Base-by-base conservation (phyloP, 768 basidiomycete genomes). In the Pleurotus citrinopileatus region DNA sequence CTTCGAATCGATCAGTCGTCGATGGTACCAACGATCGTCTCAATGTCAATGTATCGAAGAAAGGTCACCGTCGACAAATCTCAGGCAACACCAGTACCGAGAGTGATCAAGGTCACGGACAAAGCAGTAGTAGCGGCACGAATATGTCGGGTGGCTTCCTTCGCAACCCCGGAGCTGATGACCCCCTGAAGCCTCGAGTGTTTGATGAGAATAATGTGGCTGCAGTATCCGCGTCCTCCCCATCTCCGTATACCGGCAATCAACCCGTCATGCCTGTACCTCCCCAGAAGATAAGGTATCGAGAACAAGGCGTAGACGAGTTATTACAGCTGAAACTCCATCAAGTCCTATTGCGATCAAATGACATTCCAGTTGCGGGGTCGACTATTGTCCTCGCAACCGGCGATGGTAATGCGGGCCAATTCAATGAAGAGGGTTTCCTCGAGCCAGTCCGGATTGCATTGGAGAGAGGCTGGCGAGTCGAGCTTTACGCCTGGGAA, bases 241-340 rank as follows among this genome's bases (percentile, higher is more conserved):
- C 42, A 27, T 56, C 60, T 46, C 56, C 59, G 48, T 54, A 34
- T 20, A 40, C 44, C 19, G 28, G 46, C 36, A 43, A 53, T 44
- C 59, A 55, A 63, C 29, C 51, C 25, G 54, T 53, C 32, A 60
- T 64, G 12, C 59, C 67, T 9, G 61, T 64, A n/a, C 42, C 19
- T 32, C 26, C 32, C 10, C 36, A 42, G 55, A 44, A 26, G 29
- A 68, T 84, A 52, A 80, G 84, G 29, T 92, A 86, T 64, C 81
- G 91, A 54, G 92, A 95, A 63, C 94, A 98, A 69, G 94, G 92
- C 9, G 95, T 98, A 2, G 95, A 98, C 66, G 95, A 98, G 70
- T 77, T 97, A 22, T 71, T 98, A 46, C 94, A 97, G 68, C 76
- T 98, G 55, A 97, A 98, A 66, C 76, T 98, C 26, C 86, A 94